Percentiles rank a stretch among this genome's conserved stretches.
Conservation (phyloP, 495 filamentous ascomycete genomes). For the Corynascus novoguineensis region DNA sequence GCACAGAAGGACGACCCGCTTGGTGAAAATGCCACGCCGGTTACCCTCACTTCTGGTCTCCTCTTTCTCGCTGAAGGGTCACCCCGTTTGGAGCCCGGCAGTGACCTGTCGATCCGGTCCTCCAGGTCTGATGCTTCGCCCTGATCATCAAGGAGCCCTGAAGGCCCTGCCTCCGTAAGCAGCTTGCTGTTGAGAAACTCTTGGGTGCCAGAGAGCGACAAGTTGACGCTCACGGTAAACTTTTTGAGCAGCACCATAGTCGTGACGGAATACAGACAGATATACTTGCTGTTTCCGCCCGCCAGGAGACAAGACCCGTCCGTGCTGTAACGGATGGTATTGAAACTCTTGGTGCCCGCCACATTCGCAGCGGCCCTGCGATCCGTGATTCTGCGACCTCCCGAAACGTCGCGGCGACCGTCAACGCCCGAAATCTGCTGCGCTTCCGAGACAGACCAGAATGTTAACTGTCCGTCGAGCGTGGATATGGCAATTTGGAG, state of each 20-base stretch:
- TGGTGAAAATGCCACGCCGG: constrained; percentile 78
- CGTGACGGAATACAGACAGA: constrained; percentile 87
- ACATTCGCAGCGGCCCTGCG: constrained; percentile 86
- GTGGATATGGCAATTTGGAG: constrained; percentile 87
- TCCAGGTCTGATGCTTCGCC: constrained; percentile 87
- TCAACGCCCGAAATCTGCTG: constrained; percentile 77
- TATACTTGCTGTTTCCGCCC: constrained; percentile 92
- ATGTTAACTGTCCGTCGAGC: constrained; percentile 86
- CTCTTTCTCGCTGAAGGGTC: constrained; percentile 72
- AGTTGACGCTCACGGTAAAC: constrained; percentile 88
- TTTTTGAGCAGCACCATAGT: constrained; percentile 90
- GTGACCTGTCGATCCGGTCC: constrained; percentile 70
- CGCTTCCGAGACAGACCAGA: constrained; percentile 88
- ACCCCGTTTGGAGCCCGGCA: constrained; percentile 82
- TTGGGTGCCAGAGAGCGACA: constrained; percentile 90
- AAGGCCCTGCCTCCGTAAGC: constrained; percentile 84
- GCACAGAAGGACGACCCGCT: constrained; percentile 88
- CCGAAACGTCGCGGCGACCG: constrained; percentile 85
- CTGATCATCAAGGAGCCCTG: constrained; percentile 72
- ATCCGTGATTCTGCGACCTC: constrained; percentile 80
- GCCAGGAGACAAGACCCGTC: constrained; percentile 88
- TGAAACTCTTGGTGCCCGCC: constrained; percentile 83
- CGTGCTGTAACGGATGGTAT: constrained; percentile 78
- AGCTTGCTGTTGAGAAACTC: constrained; percentile 90
- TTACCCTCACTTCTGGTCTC: constrained; percentile 79